These are phyloP conservation scores for Auriscalpium vulgare DNA, from an alignment of 768 basidiomycete genomes.

Conservation along the genomic window DNA sequence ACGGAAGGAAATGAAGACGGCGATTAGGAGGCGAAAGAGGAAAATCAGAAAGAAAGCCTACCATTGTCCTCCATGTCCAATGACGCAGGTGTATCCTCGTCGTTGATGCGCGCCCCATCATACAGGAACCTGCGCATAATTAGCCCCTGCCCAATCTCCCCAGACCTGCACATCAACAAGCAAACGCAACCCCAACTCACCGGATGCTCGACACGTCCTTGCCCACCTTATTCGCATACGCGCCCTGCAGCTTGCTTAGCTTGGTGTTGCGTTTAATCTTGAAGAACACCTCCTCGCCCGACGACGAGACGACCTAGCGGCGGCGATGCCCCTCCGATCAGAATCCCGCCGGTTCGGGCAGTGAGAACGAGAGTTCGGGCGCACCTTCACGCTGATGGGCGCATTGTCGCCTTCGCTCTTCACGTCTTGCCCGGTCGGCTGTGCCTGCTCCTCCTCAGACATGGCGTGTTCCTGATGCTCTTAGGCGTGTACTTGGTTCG, in stretches of 20 bases:
- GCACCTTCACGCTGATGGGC: conserved; percentile 76
- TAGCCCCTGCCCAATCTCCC: background rate
- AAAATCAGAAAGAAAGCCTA: conserved; percentile 25
- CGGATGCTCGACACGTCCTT: conserved; percentile 84
- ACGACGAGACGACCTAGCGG: conserved; percentile 60
- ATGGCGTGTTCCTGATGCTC: conserved; percentile 23
- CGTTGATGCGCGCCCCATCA: conserved; percentile 78
- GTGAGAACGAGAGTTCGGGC: background rate
- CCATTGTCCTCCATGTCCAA: conserved; percentile 90
- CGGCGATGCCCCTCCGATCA: no score
- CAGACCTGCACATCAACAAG: background rate
- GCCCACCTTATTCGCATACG: conserved; percentile 88
- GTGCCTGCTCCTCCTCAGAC: conserved; percentile 43
- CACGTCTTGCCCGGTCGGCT: conserved; percentile 31
- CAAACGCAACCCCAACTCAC: conserved; percentile 36
- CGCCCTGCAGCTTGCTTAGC: conserved; percentile 85
- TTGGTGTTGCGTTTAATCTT: conserved; percentile 94
- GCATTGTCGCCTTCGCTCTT: conserved; percentile 38
- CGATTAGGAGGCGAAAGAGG: background rate
- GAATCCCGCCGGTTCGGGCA: background rate
- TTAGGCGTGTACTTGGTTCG: background rate
- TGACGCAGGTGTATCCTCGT: conserved; percentile 78
- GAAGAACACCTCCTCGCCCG: conserved; percentile 89
- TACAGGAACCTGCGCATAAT: conserved; percentile 70
- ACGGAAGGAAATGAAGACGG: conserved; percentile 2